Conservation (phyloP, 2,329 filamentous ascomycete species). For the Stemphylium lycopersici region DNA sequence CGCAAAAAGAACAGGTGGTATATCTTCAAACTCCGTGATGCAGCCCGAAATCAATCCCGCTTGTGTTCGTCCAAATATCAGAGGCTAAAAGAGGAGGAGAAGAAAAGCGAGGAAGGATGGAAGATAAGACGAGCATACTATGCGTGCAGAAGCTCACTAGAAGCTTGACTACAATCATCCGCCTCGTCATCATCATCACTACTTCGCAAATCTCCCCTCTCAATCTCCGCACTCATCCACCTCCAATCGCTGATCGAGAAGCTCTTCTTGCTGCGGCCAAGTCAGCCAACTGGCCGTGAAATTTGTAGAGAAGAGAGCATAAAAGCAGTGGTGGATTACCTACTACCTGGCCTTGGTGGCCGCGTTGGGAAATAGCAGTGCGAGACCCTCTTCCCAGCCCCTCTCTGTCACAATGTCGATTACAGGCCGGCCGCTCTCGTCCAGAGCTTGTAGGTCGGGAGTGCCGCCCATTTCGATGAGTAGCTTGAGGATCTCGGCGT, state of each 20-base stretch:
- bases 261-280: slow-evolving; percentile 9
- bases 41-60: neutral
- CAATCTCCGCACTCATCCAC: slow-evolving; percentile 14
- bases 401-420: slow-evolving; percentile 44
- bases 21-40: no score
- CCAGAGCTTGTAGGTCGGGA: slow-evolving; percentile 38
- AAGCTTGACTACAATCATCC: slow-evolving; percentile 16
- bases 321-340: slow-evolving; percentile 24
- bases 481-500: slow-evolving; percentile 41
- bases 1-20: no score
- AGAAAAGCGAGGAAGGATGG: neutral
- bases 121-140: neutral
- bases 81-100: neutral
- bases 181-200: slow-evolving; percentile 9
- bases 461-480: slow-evolving; percentile 44
- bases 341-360: slow-evolving; percentile 29
- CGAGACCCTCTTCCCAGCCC: slow-evolving; percentile 46
- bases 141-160: slow-evolving; percentile 8
- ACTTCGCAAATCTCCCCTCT: slow-evolving; percentile 2
- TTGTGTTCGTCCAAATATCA: no score
- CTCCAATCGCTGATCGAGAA: slow-evolving; percentile 20
- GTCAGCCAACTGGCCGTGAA: neutral
- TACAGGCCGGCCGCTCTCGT: slow-evolving; percentile 38
- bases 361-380: slow-evolving; percentile 40
- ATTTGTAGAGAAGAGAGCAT: neutral